These are phyloP conservation scores for Fragaria vesca DNA, from an alignment of 306 rosid species.

Conservation along the genomic window DNA sequence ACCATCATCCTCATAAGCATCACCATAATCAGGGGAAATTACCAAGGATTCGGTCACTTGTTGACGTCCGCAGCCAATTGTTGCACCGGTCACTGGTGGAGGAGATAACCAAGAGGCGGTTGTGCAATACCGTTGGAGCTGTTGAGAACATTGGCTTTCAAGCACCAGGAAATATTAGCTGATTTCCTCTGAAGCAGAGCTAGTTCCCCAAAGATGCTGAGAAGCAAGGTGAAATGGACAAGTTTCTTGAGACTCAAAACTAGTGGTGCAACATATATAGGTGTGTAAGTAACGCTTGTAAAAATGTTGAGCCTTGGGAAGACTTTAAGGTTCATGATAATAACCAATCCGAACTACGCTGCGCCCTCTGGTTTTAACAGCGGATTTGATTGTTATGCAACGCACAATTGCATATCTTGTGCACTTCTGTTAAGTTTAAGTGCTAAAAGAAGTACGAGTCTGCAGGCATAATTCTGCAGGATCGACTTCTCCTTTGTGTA, in stretches of 20 bases:
- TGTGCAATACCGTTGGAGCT: slow-evolving; percentile 61
- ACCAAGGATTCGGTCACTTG: slow-evolving; percentile 37
- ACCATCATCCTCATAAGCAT: neutral
- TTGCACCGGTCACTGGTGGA: slow-evolving; percentile 55
- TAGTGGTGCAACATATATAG: neutral
- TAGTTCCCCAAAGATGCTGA: slow-evolving; percentile 1
- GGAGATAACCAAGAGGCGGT: slow-evolving; percentile 54
- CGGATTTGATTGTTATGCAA: neutral
- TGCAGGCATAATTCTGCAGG: neutral
- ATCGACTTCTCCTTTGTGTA: neutral
- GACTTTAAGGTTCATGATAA: neutral
- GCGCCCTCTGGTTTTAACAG: neutral
- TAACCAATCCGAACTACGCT: slow-evolving; percentile 1
- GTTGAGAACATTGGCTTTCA: slow-evolving; percentile 69
- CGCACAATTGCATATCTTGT: neutral
- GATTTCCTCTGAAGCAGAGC: neutral
- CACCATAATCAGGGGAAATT: slow-evolving; percentile 21
- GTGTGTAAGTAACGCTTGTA: neutral
- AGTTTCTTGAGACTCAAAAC: neutral
- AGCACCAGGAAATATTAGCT: slow-evolving; percentile 20
- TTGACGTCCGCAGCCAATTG: slow-evolving; percentile 51
- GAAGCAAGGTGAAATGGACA: neutral
- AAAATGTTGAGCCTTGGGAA: neutral
- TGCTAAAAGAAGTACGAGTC: neutral
- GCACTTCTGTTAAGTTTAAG: neutral